Evolutionary conservation across 2,329 filamentous ascomycete species (phyloP).

Genomic region (Penicillium corylophilum): DNA sequence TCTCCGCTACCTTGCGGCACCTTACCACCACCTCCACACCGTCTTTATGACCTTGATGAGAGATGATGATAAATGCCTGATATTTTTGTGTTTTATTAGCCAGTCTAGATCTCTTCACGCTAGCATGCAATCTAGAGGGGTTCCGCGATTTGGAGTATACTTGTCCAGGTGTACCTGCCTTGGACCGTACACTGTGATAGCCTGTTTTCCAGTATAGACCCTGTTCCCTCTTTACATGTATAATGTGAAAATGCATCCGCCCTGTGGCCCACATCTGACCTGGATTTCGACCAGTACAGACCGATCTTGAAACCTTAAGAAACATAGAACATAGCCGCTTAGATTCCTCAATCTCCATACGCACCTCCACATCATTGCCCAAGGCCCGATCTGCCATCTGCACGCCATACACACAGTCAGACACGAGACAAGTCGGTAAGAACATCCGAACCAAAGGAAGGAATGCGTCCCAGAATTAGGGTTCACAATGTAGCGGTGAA

Average conservation of each 20-base stretch:
- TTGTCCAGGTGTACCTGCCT: constrained; percentile 8
- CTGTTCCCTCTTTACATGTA: constrained; percentile 1
- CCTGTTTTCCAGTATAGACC: constrained; percentile 15
- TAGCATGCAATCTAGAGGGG: constrained; percentile 34
- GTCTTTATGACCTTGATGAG: constrained; percentile 47
- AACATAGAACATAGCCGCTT: not conserved
- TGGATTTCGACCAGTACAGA: not conserved
- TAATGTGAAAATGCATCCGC: not conserved
- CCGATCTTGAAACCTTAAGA: not conserved
- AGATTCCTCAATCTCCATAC: not conserved
- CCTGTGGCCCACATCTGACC: not conserved
- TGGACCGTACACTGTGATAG: not conserved
- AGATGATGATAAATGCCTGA: constrained; percentile 46
- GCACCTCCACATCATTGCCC: not conserved
- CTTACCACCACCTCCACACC: constrained; percentile 42
- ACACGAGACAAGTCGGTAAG: constrained; percentile 1
- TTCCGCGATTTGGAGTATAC: constrained; percentile 16
- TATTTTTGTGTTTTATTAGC: constrained; percentile 35
- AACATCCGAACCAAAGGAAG: not conserved
- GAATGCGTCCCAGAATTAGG: not conserved
- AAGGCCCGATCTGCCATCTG: not conserved
- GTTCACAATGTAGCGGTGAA: constrained; percentile 12
- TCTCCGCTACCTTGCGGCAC: constrained; percentile 29
- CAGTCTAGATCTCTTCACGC: constrained; percentile 33
- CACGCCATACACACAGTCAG: not conserved